Percentiles rank a stretch among this genome's conserved stretches.
These are phyloP conservation scores for Aspergillus sclerotioniger DNA, from an alignment of 495 filamentous ascomycete species.

Conservation along the genomic window DNA sequence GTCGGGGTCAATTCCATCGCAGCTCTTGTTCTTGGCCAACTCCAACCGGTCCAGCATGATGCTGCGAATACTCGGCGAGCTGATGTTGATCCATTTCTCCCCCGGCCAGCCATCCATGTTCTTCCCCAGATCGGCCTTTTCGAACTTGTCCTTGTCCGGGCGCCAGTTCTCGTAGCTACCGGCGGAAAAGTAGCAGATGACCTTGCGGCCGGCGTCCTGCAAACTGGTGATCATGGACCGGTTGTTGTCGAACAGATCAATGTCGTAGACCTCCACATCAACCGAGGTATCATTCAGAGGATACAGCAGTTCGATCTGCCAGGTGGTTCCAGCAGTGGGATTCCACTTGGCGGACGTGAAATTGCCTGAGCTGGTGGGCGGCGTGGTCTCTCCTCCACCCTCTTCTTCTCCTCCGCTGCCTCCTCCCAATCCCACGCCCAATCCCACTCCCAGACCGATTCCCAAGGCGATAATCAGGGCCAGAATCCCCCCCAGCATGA, in stretches of 20 bases:
- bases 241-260: slow-evolving; percentile 58
- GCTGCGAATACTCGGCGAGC: slow-evolving; percentile 52
- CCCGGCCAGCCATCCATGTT: slow-evolving; percentile 59
- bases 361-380: slow-evolving; percentile 23
- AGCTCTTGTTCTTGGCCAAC: slow-evolving; percentile 57
- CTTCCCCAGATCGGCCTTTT: slow-evolving; percentile 48
- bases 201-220: slow-evolving; percentile 48
- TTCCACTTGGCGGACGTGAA: slow-evolving; percentile 43
- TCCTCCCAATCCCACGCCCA: slow-evolving; percentile 43
- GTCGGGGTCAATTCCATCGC: slow-evolving; percentile 70
- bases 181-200: slow-evolving; percentile 75
- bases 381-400: slow-evolving; percentile 10
- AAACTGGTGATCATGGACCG: slow-evolving; percentile 44
- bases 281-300: slow-evolving; percentile 43
- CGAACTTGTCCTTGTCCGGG: slow-evolving; percentile 54
- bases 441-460: slow-evolving; percentile 52
- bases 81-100: slow-evolving; percentile 65
- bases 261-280: slow-evolving; percentile 56
- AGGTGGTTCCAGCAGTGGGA: slow-evolving; percentile 48
- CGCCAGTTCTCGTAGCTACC: slow-evolving; percentile 63
- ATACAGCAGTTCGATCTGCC: slow-evolving; percentile 54
- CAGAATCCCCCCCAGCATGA: slow-evolving; percentile 26
- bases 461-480: slow-evolving; percentile 47
- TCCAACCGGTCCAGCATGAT: slow-evolving; percentile 61
- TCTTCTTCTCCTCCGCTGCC: slow-evolving; percentile 23